Percentiles rank a stretch among this genome's conserved stretches.
These are phyloP conservation scores for Mycosphaerelloides madeirae DNA, from an alignment of 2,329 filamentous ascomycete species.

Conservation along the genomic window DNA sequence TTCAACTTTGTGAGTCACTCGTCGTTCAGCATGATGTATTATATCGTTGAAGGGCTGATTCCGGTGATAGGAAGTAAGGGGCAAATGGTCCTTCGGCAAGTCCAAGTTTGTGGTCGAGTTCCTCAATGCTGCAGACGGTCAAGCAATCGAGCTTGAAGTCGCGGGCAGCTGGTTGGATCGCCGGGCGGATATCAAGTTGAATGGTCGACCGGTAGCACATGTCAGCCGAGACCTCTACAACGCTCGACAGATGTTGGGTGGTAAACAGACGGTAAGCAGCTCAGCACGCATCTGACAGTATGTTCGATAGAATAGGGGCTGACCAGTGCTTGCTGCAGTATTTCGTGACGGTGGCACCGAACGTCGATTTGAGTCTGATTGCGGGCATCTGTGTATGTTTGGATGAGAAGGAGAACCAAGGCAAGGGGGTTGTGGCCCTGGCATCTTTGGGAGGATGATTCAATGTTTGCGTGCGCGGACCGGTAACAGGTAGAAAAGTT, in stretches of 20 bases:
- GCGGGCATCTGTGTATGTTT: conserved; percentile 63
- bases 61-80: conserved; percentile 31
- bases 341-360: conserved; percentile 57
- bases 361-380: conserved; percentile 62
- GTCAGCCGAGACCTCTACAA: conserved; percentile 58
- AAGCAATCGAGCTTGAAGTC: conserved; percentile 49
- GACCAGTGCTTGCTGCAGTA: conserved; percentile 39
- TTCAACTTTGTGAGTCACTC: conserved; percentile 20
- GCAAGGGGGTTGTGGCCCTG: background rate
- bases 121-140: conserved; percentile 44
- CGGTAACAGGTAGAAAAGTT: background rate
- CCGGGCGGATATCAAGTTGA: conserved; percentile 52
- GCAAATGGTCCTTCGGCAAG: conserved; percentile 48
- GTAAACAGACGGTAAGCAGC: conserved; percentile 51
- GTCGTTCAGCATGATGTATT: no score
- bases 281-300: background rate
- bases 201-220: conserved; percentile 50
- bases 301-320: background rate
- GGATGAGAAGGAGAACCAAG: conserved; percentile 60
- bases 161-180: conserved; percentile 59
- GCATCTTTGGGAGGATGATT: background rate
- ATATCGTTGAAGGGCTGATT: conserved; percentile 1
- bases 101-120: conserved; percentile 56
- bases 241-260: conserved; percentile 53
- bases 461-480: conserved; percentile 1